Evolutionary conservation across 2,329 filamentous ascomycete species (phyloP).

Genomic region (Endocalyx cinctus): DNA sequence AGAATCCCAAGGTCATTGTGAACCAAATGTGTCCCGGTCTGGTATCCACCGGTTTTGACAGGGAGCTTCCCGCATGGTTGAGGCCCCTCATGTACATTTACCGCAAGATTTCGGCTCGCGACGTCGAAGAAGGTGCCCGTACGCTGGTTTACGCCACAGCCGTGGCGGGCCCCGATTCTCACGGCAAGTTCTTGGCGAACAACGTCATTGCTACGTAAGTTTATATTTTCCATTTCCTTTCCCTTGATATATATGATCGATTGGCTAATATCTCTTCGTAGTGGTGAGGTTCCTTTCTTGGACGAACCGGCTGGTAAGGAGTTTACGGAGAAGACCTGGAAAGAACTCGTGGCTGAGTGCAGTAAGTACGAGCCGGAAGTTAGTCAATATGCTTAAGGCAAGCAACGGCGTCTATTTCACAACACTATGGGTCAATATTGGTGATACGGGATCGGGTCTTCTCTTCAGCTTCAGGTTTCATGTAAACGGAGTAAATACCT

Average conservation of each 20-base stretch:
- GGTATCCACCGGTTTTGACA: slow-evolving; percentile 4
- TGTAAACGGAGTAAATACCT: no score
- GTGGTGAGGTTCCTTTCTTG: slow-evolving; percentile 3
- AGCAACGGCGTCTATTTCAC: no score
- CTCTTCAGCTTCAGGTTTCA: no score
- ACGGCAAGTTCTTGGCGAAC: slow-evolving; percentile 6
- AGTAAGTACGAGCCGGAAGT: slow-evolving; percentile 1
- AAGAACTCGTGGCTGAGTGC: slow-evolving; percentile 6
- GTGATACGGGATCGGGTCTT: no score
- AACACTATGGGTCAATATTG: no score
- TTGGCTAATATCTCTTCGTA: slow-evolving; percentile 4
- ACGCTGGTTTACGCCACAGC: slow-evolving; percentile 4
- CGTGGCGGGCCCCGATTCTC: slow-evolving; percentile 4
- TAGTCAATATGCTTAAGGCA: slow-evolving; percentile 4
- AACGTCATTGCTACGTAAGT: slow-evolving; percentile 4
- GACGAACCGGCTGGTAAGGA: slow-evolving; percentile 4
- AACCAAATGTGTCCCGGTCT: slow-evolving; percentile 7
- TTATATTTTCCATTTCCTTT: not conserved
- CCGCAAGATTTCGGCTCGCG: slow-evolving; percentile 3
- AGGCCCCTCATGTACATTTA: slow-evolving; percentile 2
- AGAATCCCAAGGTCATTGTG: slow-evolving; percentile 6
- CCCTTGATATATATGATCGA: not conserved
- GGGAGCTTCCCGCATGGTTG: slow-evolving; percentile 2
- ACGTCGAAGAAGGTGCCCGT: slow-evolving; percentile 5
- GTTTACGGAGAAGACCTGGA: slow-evolving; percentile 5